Evolutionary conservation across 306 rosid genomes (phyloP), one percentile per base, ranked within the genome.

Genomic region (Arachis stenosperma): DNA sequence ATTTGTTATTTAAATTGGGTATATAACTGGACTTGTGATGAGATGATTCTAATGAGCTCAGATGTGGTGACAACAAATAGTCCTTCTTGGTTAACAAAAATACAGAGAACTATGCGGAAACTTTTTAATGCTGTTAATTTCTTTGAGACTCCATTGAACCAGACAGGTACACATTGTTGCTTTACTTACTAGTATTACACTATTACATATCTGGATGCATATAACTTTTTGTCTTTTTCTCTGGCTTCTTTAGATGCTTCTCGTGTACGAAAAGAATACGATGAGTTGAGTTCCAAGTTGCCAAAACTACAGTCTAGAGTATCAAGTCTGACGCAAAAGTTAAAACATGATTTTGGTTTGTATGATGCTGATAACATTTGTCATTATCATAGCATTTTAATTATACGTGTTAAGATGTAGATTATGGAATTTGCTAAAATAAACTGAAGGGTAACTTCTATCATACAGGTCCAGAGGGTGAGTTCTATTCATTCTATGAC

Each of bases 341-440:
- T 86, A 81, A 90, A 88, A 64, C 83, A 81, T 14, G 98, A 95
- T 83, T 91, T 91, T 80, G 99, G 99, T 95, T 73, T 87, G 99
- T 87, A 73, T 72, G 43, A 36, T 46, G 58, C 75, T 70, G 46
- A 27, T 71, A 73, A 77, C 78, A 27, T 70, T 52, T 67, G 53
- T 56, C 70, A 54, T 41, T 58, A 14, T 71, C 15, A 46, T 66
- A 65, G n/a, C n/a, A 50, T 67, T 76, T 81, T n/a, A 50, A 46
- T 79, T 46, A 27, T 59, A 33, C 73, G 57, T 43, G 55, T 67
- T 33, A 33, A 33, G 37, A 33, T 3, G 10, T 74, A 15, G 58
- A 68, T 75, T 77, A 13, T 68, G 73, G 41, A 58, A 73, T 78
- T 77, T 74, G 72, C 71, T 58, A 73, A 77, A 68, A 48, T 74